phyloP scores from a whole-genome alignment of 108 stramenopile species.

The Conticribra guillardii region DNA sequence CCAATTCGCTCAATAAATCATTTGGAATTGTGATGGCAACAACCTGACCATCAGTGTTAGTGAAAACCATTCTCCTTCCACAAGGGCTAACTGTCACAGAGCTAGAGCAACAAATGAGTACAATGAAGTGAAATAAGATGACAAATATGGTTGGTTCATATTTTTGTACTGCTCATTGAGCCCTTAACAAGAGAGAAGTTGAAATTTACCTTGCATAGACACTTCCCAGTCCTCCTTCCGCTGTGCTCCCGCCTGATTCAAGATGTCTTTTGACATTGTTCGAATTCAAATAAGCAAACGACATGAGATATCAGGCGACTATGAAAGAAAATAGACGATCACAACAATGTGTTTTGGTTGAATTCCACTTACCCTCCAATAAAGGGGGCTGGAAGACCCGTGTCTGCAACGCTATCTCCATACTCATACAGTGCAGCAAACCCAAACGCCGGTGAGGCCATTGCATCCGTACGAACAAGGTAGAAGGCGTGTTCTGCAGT shows the following conservation, averaged over 20 bases:
- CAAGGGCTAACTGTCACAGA: slow-evolving; percentile 65
- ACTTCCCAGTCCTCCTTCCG: slow-evolving; percentile 68
- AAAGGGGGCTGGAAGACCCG: slow-evolving; percentile 66
- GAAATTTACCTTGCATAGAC: slow-evolving; percentile 29
- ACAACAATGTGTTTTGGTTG: neutral
- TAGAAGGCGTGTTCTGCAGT: slow-evolving; percentile 83
- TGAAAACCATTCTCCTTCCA: slow-evolving; percentile 66
- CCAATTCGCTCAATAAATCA: slow-evolving; percentile 25
- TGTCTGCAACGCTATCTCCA: slow-evolving; percentile 22
- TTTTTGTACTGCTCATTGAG: too few relatives aligned
- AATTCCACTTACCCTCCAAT: slow-evolving; percentile 44
- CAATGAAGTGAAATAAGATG: neutral
- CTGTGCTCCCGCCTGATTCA: slow-evolving; percentile 56
- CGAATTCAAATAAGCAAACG: too few relatives aligned
- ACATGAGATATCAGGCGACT: too few relatives aligned
- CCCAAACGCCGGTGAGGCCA: slow-evolving; percentile 45
- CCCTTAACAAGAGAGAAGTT: too few relatives aligned
- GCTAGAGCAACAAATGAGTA: neutral
- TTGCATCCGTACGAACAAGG: slow-evolving; percentile 54
- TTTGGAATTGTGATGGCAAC: slow-evolving; percentile 64
- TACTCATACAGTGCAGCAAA: slow-evolving; percentile 15
- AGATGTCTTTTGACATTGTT: too few relatives aligned
- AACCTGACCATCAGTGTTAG: slow-evolving; percentile 72
- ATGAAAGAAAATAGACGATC: neutral
- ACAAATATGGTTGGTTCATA: too few relatives aligned